A percentile compares a stretch with the other conserved stretches of the same genome.
Evolutionary conservation across 495 filamentous ascomycete genomes (phyloP).

Genomic region (Lasiosphaeria ovina): DNA sequence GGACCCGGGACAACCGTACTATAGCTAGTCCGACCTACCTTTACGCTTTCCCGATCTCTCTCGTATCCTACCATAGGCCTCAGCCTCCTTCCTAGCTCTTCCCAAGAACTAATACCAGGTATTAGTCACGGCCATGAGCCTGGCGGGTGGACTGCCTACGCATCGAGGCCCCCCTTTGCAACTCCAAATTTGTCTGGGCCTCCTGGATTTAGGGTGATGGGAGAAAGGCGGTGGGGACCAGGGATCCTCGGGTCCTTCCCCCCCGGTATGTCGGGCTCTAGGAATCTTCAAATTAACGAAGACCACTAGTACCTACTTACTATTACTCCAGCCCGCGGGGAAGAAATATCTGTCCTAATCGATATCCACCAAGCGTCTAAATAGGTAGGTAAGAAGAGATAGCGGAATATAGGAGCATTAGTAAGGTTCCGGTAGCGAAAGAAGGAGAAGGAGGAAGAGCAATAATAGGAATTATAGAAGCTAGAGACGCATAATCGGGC

Average conservation of each 20-base stretch:
- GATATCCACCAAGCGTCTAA: constrained; percentile 79
- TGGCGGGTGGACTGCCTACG: constrained; percentile 20
- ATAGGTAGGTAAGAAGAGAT: constrained; percentile 84
- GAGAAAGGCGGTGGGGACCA: constrained; percentile 36
- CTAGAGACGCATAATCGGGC: constrained; percentile 58
- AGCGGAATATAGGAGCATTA: constrained; percentile 90
- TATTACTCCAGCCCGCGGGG: constrained; percentile 41
- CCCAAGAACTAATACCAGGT: constrained; percentile 27
- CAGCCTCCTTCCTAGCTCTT: constrained; percentile 21
- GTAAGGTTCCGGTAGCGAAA: constrained; percentile 82
- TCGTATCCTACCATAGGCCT: constrained; percentile 41
- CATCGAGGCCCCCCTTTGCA: constrained; percentile 28
- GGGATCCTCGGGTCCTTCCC: constrained; percentile 19
- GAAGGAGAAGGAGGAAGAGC: constrained; percentile 83
- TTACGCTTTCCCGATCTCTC: constrained; percentile 36
- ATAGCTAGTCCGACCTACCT: constrained; percentile 33
- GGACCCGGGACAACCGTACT: constrained; percentile 28
- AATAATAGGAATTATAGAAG: constrained; percentile 60
- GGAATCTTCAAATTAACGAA: constrained; percentile 36
- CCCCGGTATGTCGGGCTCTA: constrained; percentile 11
- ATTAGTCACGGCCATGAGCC: constrained; percentile 21
- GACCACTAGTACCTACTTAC: constrained; percentile 43
- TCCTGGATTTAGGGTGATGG: constrained; percentile 19
- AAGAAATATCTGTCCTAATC: constrained; percentile 60
- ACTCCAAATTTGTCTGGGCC: constrained; percentile 20